These are phyloP conservation scores for Dothiorella sarmentorum DNA, from an alignment of 2,329 filamentous ascomycete species.

Conservation along the genomic window DNA sequence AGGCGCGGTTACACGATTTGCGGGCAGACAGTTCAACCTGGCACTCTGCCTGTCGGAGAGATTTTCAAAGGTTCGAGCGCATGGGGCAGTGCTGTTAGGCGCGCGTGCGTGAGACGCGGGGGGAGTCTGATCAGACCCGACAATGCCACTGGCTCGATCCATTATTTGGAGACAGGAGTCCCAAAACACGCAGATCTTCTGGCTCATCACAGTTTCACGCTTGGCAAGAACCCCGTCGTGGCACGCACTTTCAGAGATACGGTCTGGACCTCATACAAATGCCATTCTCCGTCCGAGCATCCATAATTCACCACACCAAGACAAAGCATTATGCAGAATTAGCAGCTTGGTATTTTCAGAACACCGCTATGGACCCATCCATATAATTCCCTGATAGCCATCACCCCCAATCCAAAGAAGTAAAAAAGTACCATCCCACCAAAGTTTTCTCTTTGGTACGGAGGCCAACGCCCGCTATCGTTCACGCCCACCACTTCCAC, in stretches of 20 bases:
- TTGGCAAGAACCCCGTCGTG: neutral
- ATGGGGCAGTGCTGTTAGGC: neutral
- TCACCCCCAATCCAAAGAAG: neutral
- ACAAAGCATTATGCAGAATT: neutral
- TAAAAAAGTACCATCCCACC: neutral
- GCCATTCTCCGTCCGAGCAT: neutral
- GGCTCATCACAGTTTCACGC: neutral
- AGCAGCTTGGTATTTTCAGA: conserved; percentile 4
- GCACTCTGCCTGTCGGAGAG: conserved; percentile 1
- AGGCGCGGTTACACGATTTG: neutral
- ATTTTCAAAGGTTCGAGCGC: neutral
- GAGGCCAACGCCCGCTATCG: neutral
- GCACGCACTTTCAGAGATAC: neutral
- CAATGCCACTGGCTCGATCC: neutral
- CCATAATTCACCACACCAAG: neutral
- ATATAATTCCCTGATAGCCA: neutral
- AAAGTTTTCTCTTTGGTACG: neutral
- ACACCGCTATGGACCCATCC: neutral
- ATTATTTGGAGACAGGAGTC: neutral
- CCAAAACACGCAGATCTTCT: neutral
- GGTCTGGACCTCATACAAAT: neutral
- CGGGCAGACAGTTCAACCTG: conserved; percentile 4
- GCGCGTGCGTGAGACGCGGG: neutral
- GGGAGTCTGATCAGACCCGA: neutral
- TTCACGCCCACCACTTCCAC: neutral